These are phyloP conservation scores for Heterobasidion irregulare DNA, from an alignment of 1,284 basidiomycete genomes.

Conservation along the genomic window DNA sequence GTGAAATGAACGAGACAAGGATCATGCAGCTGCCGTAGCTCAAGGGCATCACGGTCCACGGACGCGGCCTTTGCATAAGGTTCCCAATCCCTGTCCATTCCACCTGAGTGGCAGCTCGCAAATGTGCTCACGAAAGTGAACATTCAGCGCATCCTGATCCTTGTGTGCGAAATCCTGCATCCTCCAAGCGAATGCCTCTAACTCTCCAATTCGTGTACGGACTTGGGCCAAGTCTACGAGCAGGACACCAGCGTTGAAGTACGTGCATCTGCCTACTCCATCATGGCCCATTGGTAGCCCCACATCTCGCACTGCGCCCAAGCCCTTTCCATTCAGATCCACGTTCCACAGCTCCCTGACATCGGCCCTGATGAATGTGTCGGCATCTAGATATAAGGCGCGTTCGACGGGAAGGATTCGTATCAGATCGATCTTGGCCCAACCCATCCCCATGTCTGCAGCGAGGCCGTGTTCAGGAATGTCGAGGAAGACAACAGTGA, in stretches of 20 bases:
- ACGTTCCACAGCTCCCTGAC: slow-evolving; percentile 35
- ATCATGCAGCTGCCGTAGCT: slow-evolving; percentile 27
- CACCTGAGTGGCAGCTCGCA: slow-evolving; percentile 30
- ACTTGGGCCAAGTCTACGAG: slow-evolving; percentile 37
- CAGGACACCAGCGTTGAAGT: slow-evolving; percentile 52
- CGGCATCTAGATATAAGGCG: slow-evolving; percentile 45
- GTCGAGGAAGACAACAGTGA: slow-evolving; percentile 33
- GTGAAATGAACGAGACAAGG: slow-evolving; percentile 50
- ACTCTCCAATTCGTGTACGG: slow-evolving; percentile 17
- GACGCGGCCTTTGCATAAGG: slow-evolving; percentile 37
- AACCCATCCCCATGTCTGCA: slow-evolving; percentile 23
- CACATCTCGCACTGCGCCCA: slow-evolving; percentile 42
- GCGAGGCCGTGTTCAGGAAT: slow-evolving; percentile 25
- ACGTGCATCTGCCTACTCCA: slow-evolving; percentile 20
- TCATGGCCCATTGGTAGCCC: slow-evolving; percentile 40
- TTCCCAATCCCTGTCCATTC: slow-evolving; percentile 52
- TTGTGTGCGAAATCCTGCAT: slow-evolving; percentile 24
- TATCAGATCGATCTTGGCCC: slow-evolving; percentile 46
- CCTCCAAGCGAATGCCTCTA: slow-evolving; percentile 18
- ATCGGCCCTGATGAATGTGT: slow-evolving; percentile 37
- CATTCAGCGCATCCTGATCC: slow-evolving; percentile 47
- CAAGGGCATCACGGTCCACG: slow-evolving; percentile 25
- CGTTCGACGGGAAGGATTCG: slow-evolving; percentile 38
- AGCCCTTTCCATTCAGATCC: slow-evolving; percentile 28
- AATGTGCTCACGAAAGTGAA: slow-evolving; percentile 36